Conservation (phyloP, 441 rosid species). For the Biscutella laevigata region DNA sequence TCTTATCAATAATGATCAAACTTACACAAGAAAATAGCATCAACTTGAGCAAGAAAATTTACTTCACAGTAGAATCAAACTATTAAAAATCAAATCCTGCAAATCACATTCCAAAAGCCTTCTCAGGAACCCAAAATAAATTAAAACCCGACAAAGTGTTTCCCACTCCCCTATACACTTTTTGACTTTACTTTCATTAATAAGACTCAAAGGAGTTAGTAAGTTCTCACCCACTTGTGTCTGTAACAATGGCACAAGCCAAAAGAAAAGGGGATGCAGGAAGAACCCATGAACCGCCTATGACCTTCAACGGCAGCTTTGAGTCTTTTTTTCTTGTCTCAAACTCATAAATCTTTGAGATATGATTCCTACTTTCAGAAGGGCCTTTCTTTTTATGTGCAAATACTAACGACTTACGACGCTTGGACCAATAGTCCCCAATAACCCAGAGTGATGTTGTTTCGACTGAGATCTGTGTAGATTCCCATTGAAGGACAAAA, state of each 20-base stretch:
- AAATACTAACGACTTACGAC: slow-evolving; percentile 28
- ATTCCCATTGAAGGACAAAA: slow-evolving; percentile 23
- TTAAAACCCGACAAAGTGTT: slow-evolving; percentile 12
- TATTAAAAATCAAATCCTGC: slow-evolving; percentile 15
- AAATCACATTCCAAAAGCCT: slow-evolving; percentile 17
- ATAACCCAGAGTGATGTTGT: slow-evolving; percentile 23
- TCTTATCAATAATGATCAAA: no score
- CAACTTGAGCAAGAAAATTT: not conserved
- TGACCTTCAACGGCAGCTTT: slow-evolving; percentile 9
- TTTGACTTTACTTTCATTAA: slow-evolving; percentile 16
- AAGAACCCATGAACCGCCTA: slow-evolving; percentile 22
- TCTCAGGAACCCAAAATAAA: slow-evolving; percentile 22
- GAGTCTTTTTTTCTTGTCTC: slow-evolving; percentile 16
- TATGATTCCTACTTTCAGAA: slow-evolving; percentile 29
- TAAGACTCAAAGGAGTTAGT: slow-evolving; percentile 11
- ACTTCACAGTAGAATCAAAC: slow-evolving; percentile 23
- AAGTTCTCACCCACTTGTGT: slow-evolving; percentile 24
- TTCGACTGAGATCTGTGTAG: slow-evolving; percentile 26
- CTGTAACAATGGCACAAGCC: slow-evolving; percentile 19
- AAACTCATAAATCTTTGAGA: slow-evolving; percentile 17
- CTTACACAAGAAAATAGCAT: not conserved
- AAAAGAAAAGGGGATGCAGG: slow-evolving; percentile 26
- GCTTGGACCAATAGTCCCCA: slow-evolving; percentile 21
- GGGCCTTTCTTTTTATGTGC: slow-evolving; percentile 27
- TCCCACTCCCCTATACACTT: slow-evolving; percentile 18